Base-by-base conservation (phyloP, 345 rosid species). In the Sonneratia caseolaris region DNA sequence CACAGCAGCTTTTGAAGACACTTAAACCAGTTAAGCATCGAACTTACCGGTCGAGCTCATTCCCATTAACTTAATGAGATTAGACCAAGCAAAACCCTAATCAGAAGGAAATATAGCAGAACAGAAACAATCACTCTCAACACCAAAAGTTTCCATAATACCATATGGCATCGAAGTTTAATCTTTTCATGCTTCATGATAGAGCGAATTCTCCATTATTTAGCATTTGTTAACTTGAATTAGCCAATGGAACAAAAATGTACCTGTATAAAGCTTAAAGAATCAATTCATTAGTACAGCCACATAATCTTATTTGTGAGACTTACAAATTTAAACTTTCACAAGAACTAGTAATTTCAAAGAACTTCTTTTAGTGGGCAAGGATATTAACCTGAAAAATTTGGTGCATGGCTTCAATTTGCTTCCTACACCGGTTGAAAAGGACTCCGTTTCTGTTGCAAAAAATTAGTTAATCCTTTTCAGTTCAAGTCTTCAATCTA, bases 401-500 rank as follows among this genome's bases (percentile, higher is more conserved):
- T 95, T 95, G 80, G 98, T 92, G 97, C 99, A 95, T 84, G 98
- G 99, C 99, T 95, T 95, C 90, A 88, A 90, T 92, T 95, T 95
- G 99, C 98, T 95, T 92, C 98, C 99, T 95, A 92, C 88, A 92
- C 92, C 97, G 82, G 90, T 84, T 82, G 55, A 45, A 68, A 87
- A 85, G 75, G 91, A 82, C 80, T 95, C 97, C 91, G 75, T 74
- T 87, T 92, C 99, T 92, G 97, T 90, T 82, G 70, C 91, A 89
- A 75, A 82, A 90, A 79, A 89, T 92, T 95, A 84, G 81, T 86
- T 76, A 77, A 79, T 79, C 82, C 82, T 80, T 80, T 69, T 70
- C 68, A 62, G 40, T 81, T 80, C 78, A 74, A 70, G 65, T 64
- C 73, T 73, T 68, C 80, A 27, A 40, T 67, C 24, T 67, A 38